Conservation (phyloP, 441 rosid genomes). For the Syzygium malaccense region DNA sequence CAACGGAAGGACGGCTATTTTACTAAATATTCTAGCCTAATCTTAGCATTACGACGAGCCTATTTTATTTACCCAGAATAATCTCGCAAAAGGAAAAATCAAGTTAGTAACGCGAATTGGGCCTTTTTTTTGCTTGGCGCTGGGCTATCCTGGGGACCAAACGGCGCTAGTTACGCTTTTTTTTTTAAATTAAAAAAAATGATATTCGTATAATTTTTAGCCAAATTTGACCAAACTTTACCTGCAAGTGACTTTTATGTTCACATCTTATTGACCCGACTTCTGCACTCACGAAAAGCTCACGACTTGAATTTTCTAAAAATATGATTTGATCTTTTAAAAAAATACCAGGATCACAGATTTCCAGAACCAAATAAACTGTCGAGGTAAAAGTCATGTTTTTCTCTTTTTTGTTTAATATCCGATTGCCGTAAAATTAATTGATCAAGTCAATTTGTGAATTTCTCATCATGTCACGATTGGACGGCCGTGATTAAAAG, state of each 20-base stretch:
- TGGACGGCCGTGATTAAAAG: neutral
- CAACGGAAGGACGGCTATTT: neutral
- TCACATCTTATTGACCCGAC: neutral
- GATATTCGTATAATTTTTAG: neutral
- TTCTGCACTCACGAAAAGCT: neutral
- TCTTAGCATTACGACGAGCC: neutral
- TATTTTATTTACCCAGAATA: neutral
- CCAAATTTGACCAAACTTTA: neutral
- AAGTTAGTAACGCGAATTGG: neutral
- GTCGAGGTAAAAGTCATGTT: neutral
- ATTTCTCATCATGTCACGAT: neutral
- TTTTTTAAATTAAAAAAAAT: neutral
- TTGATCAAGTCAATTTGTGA: neutral
- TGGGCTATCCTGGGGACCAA: neutral
- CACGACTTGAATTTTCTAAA: neutral
- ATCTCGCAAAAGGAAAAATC: neutral
- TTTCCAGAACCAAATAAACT: no score
- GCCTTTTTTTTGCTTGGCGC: no score
- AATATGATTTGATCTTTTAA: neutral
- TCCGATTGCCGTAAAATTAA: neutral
- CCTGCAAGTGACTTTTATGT: neutral
- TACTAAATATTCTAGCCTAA: neutral
- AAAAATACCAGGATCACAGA: neutral
- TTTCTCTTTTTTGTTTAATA: neutral
- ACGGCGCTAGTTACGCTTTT: neutral